Percentiles rank a stretch among this genome's conserved stretches.
Conservation (phyloP, 495 filamentous ascomycete genomes). For the Staphylotrichum tortipilum region DNA sequence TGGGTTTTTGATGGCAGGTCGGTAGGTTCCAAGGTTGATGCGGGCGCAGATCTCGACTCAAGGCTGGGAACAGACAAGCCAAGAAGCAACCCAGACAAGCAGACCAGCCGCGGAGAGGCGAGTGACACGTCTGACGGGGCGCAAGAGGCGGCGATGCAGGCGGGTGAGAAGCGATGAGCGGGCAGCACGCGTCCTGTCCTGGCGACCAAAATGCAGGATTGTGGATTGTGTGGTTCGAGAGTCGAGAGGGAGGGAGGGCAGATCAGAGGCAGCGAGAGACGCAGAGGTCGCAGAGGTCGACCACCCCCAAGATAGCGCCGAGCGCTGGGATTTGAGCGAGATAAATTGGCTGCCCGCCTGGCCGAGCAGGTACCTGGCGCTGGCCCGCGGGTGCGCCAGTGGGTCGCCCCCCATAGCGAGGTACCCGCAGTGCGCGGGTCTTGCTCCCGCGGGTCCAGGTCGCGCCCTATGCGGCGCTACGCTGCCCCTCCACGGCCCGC, state of each 20-base stretch:
- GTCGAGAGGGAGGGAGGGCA: not conserved
- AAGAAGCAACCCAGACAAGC: too few relatives aligned
- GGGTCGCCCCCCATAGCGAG: slow-evolving; percentile 17
- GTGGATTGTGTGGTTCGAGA: too few relatives aligned
- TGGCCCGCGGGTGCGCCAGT: slow-evolving; percentile 11
- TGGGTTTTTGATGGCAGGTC: too few relatives aligned
- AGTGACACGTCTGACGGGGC: too few relatives aligned
- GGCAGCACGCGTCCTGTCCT: too few relatives aligned
- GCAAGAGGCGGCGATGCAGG: too few relatives aligned
- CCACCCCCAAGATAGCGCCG: slow-evolving; percentile 23
- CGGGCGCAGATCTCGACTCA: too few relatives aligned
- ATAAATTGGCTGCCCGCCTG: slow-evolving; percentile 23
- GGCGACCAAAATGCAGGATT: too few relatives aligned
- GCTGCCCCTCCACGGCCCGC: slow-evolving; percentile 11
- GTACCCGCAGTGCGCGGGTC: slow-evolving; percentile 9
- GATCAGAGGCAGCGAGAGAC: not conserved
- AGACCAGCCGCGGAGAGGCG: too few relatives aligned
- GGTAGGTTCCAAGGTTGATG: not conserved
- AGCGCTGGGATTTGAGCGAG: slow-evolving; percentile 23
- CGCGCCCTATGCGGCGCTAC: slow-evolving; percentile 19
- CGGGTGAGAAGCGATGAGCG: too few relatives aligned
- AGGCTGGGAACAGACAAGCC: too few relatives aligned
- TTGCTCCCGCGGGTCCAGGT: slow-evolving; percentile 14
- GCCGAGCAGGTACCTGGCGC: slow-evolving; percentile 7
- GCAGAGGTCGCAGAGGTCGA: slow-evolving; percentile 3